Evolutionary conservation across 1,284 basidiomycete species (phyloP).

Genomic region (Cutaneotrichosporon sp.): DNA sequence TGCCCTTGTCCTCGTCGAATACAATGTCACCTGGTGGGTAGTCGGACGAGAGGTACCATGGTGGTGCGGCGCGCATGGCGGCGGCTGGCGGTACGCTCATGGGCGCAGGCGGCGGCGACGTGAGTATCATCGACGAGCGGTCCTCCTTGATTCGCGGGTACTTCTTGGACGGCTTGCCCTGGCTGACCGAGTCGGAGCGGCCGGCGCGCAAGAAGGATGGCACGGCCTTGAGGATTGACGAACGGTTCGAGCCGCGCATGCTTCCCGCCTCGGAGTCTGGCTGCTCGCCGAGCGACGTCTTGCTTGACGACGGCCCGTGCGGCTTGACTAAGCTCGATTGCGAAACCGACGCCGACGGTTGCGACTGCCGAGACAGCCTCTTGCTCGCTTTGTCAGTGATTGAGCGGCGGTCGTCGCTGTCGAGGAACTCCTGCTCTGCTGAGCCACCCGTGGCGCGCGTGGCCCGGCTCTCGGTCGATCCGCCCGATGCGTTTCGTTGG

Average conservation of each 20-base stretch:
- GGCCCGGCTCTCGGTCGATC: slow-evolving; percentile 15
- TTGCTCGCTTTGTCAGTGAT: slow-evolving; percentile 12
- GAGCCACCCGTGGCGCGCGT: slow-evolving; percentile 27
- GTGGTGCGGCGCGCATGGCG: slow-evolving; percentile 55
- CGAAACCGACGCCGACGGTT: slow-evolving; percentile 29
- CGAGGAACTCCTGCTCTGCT: slow-evolving; percentile 46
- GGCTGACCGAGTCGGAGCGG: slow-evolving; percentile 27
- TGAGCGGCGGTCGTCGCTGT: slow-evolving; percentile 30
- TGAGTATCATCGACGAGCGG: slow-evolving; percentile 10
- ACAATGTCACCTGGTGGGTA: slow-evolving; percentile 77
- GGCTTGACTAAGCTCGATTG: slow-evolving; percentile 30
- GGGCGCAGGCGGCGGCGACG: background rate
- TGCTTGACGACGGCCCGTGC: slow-evolving; percentile 35
- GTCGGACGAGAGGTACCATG: slow-evolving; percentile 82
- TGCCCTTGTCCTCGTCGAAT: slow-evolving; percentile 71
- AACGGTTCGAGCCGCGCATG: slow-evolving; percentile 38
- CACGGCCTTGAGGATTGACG: slow-evolving; percentile 43
- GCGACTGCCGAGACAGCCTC: slow-evolving; percentile 15
- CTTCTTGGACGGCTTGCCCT: slow-evolving; percentile 20
- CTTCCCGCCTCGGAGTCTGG: slow-evolving; percentile 33
- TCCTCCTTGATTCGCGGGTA: slow-evolving; percentile 2
- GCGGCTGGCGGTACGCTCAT: slow-evolving; percentile 17
- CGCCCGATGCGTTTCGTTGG: slow-evolving; percentile 13
- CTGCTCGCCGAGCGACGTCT: slow-evolving; percentile 41
- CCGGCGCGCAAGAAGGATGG: slow-evolving; percentile 36